Evolutionary conservation across 306 rosid genomes (phyloP).

Genomic region (Cicer arietinum): DNA sequence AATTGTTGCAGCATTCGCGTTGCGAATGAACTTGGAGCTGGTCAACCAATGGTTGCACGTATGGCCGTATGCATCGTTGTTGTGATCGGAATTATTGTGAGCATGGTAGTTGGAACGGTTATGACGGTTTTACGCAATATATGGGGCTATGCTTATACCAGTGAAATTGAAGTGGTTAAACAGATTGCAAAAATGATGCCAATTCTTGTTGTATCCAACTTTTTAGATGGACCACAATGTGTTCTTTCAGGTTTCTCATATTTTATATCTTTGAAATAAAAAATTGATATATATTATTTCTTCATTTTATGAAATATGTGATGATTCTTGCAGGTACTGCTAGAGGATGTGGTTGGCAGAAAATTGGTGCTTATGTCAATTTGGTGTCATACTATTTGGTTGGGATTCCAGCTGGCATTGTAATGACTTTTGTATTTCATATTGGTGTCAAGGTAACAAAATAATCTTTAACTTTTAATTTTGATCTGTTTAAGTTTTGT

Average conservation of each 20-base stretch:
- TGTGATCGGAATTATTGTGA: conserved; percentile 38
- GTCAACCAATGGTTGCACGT: conserved; percentile 45
- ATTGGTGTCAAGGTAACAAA: conserved; percentile 67
- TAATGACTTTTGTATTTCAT: conserved; percentile 65
- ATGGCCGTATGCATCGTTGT: conserved; percentile 45
- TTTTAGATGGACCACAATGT: conserved; percentile 62
- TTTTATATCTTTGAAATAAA: neutral
- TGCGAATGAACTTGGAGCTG: conserved; percentile 56
- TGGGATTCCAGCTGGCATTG: conserved; percentile 68
- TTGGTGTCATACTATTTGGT: conserved; percentile 72
- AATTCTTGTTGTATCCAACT: conserved; percentile 41
- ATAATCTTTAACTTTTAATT: too few relatives aligned
- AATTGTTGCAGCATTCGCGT: conserved; percentile 58
- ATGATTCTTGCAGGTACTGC: conserved; percentile 55
- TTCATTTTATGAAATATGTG: neutral
- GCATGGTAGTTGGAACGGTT: conserved; percentile 49
- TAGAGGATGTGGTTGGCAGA: conserved; percentile 95
- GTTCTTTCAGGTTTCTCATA: conserved; percentile 69
- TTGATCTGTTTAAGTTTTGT: too few relatives aligned
- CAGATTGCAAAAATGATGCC: conserved; percentile 71
- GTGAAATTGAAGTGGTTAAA: conserved; percentile 62
- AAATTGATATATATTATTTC: too few relatives aligned
- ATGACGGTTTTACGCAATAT: conserved; percentile 1
- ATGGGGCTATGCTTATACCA: conserved; percentile 50
- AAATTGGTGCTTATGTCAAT: conserved; percentile 78